These are phyloP conservation scores for Stereum hirsutum DNA, from an alignment of 1,284 basidiomycete genomes.

Conservation along the genomic window DNA sequence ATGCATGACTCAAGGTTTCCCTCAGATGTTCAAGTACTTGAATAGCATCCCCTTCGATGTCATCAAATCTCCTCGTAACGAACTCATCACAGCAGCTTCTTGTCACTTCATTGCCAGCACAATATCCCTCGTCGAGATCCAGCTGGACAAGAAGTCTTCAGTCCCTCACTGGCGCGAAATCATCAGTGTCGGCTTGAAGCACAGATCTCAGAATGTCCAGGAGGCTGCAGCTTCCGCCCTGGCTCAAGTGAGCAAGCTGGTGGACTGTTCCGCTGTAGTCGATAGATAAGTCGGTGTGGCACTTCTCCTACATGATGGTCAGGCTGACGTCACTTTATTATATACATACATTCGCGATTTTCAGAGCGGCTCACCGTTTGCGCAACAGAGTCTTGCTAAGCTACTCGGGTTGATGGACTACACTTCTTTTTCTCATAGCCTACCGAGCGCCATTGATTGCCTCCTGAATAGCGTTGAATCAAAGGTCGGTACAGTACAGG, in stretches of 20 bases:
- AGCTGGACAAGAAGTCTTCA: slow-evolving; percentile 26
- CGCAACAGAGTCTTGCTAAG: slow-evolving; percentile 74
- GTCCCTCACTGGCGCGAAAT: slow-evolving; percentile 59
- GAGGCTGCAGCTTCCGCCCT: slow-evolving; percentile 63
- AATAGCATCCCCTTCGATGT: slow-evolving; percentile 41
- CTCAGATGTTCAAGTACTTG: slow-evolving; percentile 52
- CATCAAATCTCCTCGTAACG: slow-evolving; percentile 65
- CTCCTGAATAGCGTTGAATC: slow-evolving; percentile 50
- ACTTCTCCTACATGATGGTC: slow-evolving; percentile 7
- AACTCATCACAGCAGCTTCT: slow-evolving; percentile 65
- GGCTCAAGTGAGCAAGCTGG: slow-evolving; percentile 53
- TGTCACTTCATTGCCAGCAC: slow-evolving; percentile 67
- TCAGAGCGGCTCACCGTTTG: slow-evolving; percentile 36
- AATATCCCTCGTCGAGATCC: slow-evolving; percentile 48
- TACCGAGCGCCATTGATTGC: slow-evolving; percentile 44
- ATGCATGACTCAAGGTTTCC: slow-evolving; percentile 7
- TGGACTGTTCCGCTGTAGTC: slow-evolving; percentile 54
- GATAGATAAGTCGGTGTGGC: slow-evolving; percentile 50
- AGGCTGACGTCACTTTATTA: background rate
- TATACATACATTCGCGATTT: slow-evolving; percentile 64
- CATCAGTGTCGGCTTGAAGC: slow-evolving; percentile 67
- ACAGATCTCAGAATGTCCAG: slow-evolving; percentile 61
- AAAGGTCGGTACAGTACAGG: slow-evolving; percentile 31
- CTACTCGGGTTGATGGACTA: slow-evolving; percentile 74
- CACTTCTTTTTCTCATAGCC: slow-evolving; percentile 37